A percentile compares a stretch with the other conserved stretches of the same genome.
phyloP scores from a whole-genome alignment of 495 filamentous ascomycete species.

The Daldinia vernicosa region DNA sequence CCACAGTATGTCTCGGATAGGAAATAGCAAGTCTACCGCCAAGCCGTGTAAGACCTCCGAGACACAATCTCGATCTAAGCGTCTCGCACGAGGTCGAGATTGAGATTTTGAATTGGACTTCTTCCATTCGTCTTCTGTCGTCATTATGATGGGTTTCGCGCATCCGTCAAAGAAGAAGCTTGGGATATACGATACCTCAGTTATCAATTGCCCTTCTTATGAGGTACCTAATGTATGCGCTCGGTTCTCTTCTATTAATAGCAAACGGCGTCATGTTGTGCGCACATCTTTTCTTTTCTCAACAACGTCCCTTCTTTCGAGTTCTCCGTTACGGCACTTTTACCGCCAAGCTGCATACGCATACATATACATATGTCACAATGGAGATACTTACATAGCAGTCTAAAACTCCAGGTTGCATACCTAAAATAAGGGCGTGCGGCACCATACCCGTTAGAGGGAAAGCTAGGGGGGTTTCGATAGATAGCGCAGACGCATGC shows the following conservation, averaged over 20 bases:
- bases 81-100: slow-evolving; percentile 33
- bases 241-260: slow-evolving; percentile 13
- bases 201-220: slow-evolving; percentile 28
- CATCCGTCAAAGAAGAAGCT: slow-evolving; percentile 11
- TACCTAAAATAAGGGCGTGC: slow-evolving; percentile 22
- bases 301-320: slow-evolving; percentile 12
- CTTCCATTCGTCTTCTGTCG: slow-evolving; percentile 27
- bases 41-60: slow-evolving; percentile 31
- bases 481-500: slow-evolving; percentile 36
- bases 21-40: slow-evolving; percentile 25
- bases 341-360: background rate
- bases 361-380: slow-evolving; percentile 3
- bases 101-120: slow-evolving; percentile 36
- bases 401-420: slow-evolving; percentile 1
- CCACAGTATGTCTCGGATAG: slow-evolving; percentile 42
- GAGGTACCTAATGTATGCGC: too few species aligned
- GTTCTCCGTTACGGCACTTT: slow-evolving; percentile 2
- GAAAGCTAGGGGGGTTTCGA: slow-evolving; percentile 41
- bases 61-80: slow-evolving; percentile 39
- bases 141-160: slow-evolving; percentile 31
- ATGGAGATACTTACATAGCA: slow-evolving; percentile 3
- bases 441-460: slow-evolving; percentile 30
- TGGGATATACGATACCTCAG: slow-evolving; percentile 29
- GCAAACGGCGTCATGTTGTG: background rate
- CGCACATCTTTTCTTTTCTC: background rate